Percentiles rank a stretch among this genome's conserved stretches.
Conservation (phyloP, 805 yeast genomes). For the Pichia membranifaciens region DNA sequence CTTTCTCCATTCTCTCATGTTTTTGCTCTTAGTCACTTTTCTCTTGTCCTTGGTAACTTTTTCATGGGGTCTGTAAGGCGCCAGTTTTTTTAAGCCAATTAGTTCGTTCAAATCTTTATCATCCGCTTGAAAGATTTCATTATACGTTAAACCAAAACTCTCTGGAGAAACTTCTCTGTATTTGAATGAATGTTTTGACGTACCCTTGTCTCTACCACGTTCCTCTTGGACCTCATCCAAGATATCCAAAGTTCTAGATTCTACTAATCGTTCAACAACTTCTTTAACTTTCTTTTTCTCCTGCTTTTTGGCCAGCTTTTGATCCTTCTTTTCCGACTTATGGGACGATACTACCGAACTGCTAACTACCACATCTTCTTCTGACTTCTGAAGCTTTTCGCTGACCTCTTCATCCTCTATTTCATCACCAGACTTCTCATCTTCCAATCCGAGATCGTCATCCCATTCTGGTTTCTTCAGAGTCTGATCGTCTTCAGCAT, state of each 20-base stretch:
- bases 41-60: constrained; percentile 70
- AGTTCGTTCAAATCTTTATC: constrained; percentile 79
- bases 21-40: constrained; percentile 74
- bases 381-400: constrained; percentile 21
- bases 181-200: constrained; percentile 51
- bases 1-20: constrained; percentile 86
- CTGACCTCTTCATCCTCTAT: constrained; percentile 38
- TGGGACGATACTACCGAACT: no score
- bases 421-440: constrained; percentile 19
- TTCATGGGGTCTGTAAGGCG: constrained; percentile 82
- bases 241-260: constrained; percentile 58
- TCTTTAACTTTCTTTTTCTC: constrained; percentile 56
- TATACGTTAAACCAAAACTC: constrained; percentile 73
- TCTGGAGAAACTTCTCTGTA: constrained; percentile 97
- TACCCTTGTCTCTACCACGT: constrained; percentile 52
- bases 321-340: constrained; percentile 50
- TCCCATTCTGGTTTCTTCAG: constrained; percentile 57
- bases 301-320: constrained; percentile 51
- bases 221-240: constrained; percentile 64
- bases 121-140: constrained; percentile 87
- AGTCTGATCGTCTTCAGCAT: constrained; percentile 47
- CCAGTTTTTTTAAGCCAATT: constrained; percentile 86
- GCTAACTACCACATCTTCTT: no score
- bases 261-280: constrained; percentile 74
- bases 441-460: constrained; percentile 38